Base-by-base conservation (phyloP, 2,329 filamentous ascomycete species). In the Colletotrichum tamarilloi region DNA sequence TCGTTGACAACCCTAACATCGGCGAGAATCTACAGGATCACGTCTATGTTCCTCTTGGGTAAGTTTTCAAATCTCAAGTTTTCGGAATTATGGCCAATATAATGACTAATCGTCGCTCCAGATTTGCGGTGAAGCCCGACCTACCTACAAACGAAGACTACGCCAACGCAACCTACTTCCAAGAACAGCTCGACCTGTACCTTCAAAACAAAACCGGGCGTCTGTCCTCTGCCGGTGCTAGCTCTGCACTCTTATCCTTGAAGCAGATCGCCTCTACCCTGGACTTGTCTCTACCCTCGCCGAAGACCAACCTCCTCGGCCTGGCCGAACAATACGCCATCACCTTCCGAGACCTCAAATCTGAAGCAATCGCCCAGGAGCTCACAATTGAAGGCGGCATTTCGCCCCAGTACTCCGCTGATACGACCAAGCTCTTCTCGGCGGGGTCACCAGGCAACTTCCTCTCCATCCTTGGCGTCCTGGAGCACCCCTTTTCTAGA, bases 1-100 rank as follows among this genome's bases (percentile, higher is more conserved):
- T 84, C 2, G 77, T 82, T 8, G 77, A 85, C 49, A 78, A 79
- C 16, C 79, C 82, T 1, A 77, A 78, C 32, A 84, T 85, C 5
- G 84, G 84, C 4, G 82, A 84, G 75, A 82, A 82, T 55, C 72
- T 84, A 4, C 79, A 85, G 14, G 80, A 84, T 62, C 81, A 84
- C 70, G 60, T 76, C 26, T 72, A 69, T n/a, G 66, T 72, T 5
- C 70, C 70, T 4, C 65, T 72, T 9, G 59, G 69, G 69, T 64
- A 30, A 5, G 53, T 32, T 9, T 1, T 12, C 32, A 28, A 16
- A 3, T 5, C 4, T 11, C 9, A 3, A 2, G 5, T 4, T 3
- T 12, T 2, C 5, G 14, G 12, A 3, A 6, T 0, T 2, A 28
- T 2, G 16, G 16, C 14, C 6, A 19, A 22, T 19, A 5, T 6